A percentile compares a stretch with the other conserved stretches of the same genome.
Conservation (phyloP, 2,329 filamentous ascomycete species). For the Boeremia lycopersici region DNA sequence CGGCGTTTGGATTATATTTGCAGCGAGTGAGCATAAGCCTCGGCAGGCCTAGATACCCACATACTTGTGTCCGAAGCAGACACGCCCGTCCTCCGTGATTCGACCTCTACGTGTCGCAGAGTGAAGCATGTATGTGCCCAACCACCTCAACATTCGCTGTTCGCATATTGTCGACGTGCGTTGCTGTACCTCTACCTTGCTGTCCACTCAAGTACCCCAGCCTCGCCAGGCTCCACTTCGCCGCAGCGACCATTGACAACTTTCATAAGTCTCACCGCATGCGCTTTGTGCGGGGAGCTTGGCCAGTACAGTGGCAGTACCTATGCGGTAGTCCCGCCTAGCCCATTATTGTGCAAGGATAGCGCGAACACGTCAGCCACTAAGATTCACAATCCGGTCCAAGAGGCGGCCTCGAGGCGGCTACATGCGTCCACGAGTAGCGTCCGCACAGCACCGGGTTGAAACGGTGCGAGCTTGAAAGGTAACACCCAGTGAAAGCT, state of each 20-base stretch:
- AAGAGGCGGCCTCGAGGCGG: slow-evolving; percentile 36
- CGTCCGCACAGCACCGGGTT: slow-evolving; percentile 27
- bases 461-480: slow-evolving; percentile 31
- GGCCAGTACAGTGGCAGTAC: slow-evolving; percentile 6
- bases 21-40: slow-evolving; percentile 5
- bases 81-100: slow-evolving; percentile 13
- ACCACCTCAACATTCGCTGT: slow-evolving; percentile 18
- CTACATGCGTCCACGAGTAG: slow-evolving; percentile 31
- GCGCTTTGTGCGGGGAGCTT: slow-evolving; percentile 24
- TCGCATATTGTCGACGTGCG: slow-evolving; percentile 5
- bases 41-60: slow-evolving; percentile 13
- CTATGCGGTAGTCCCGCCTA: slow-evolving; percentile 23
- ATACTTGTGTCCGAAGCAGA: slow-evolving; percentile 13
- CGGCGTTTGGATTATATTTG: slow-evolving; percentile 37
- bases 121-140: slow-evolving; percentile 19
- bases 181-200: background rate
- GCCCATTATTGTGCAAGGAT: slow-evolving; percentile 23
- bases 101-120: slow-evolving; percentile 11
- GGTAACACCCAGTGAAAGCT: slow-evolving; percentile 39
- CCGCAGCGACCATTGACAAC: slow-evolving; percentile 19
- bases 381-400: slow-evolving; percentile 26
- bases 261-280: slow-evolving; percentile 16
- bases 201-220: slow-evolving; percentile 13
- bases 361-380: slow-evolving; percentile 24
- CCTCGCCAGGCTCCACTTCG: slow-evolving; percentile 19